Evolutionary conservation across 805 yeast species (phyloP), one percentile per base, ranked within the genome.

Genomic region (Saccharomycopsis sp.): DNA sequence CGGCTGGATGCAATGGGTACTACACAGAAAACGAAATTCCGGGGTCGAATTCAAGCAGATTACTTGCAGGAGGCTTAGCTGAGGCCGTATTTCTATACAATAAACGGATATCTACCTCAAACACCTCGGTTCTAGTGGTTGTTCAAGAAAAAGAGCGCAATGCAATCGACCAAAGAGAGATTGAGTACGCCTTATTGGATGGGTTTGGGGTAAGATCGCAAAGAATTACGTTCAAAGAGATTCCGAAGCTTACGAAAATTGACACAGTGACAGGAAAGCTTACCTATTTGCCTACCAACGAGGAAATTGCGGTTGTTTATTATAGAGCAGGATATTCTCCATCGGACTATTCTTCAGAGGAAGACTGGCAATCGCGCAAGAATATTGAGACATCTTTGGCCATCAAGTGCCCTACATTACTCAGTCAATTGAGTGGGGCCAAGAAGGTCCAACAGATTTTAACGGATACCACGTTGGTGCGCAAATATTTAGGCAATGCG

Each of bases 391-490:
- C 80, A 7, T 79, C 91, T 9, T 69, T 75, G 54, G 96, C 98
- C 1, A 85, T 94, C 61, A 91, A 94, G 70, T 92, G 97, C 61
- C 99, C 99, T 1, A 84, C 94, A 2, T 73, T 92, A 34, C 73
- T 89, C 60, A 89, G 96, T 1, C 99, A 94, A 71, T 75, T 94
- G 58, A 82, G 96, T 21, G 99, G 99, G 1, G 84, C 96, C 18
- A 94, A 94, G 67, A 94, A 94, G 70, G 79, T 94, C 55, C 99
- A 94, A 73, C 99, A 94, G 70, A 74, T 91, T 24, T 78, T 94
- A 56, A 88, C 97, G 0, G 76, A 80, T 40, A 74, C 76, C 20
- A 66, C 69, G 7, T 70, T 76, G 3, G 64, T 94, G 46, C 64
- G 71, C 14, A 70, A 76, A 53, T 83, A 85, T 61, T 68, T 82